Conservation (phyloP, 2,329 filamentous ascomycete species). For the Alternaria alternata region DNA sequence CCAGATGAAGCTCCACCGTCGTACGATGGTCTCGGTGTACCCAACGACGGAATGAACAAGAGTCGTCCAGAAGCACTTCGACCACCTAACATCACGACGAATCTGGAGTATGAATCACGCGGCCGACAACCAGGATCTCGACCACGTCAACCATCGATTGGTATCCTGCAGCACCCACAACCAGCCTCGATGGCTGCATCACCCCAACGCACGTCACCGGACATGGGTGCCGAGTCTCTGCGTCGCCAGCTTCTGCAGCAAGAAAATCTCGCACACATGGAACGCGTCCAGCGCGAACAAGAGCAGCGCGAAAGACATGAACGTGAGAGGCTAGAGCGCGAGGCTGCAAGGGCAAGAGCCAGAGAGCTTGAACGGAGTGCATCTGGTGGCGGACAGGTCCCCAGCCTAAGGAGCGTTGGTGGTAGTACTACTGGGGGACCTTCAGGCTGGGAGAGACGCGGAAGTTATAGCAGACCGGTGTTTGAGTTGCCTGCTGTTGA, state of each 20-base stretch:
- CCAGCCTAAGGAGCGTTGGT: constrained; percentile 41
- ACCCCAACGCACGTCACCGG: constrained; percentile 44
- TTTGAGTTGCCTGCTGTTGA: constrained; percentile 51
- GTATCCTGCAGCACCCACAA: constrained; percentile 49
- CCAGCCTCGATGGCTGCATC: constrained; percentile 52
- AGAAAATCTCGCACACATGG: constrained; percentile 44
- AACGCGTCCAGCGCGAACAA: constrained; percentile 41
- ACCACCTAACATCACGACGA: constrained; percentile 43
- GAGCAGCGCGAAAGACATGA: constrained; percentile 36
- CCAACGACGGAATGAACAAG: constrained; percentile 45
- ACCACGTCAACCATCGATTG: constrained; percentile 43
- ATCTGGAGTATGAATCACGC: constrained; percentile 17
- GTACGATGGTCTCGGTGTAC: constrained; percentile 42
- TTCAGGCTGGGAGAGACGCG: constrained; percentile 39
- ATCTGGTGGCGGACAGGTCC: constrained; percentile 42
- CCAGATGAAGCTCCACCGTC: constrained; percentile 46
- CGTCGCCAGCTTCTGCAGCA: constrained; percentile 45
- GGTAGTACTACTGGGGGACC: constrained; percentile 38
- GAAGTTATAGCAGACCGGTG: constrained; percentile 32
- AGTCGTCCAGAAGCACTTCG: constrained; percentile 35
- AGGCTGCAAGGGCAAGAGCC: constrained; percentile 42
- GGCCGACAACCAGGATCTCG: constrained; percentile 32
- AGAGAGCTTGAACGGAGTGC: constrained; percentile 47
- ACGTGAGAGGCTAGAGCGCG: constrained; percentile 39
- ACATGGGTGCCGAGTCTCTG: constrained; percentile 49